A percentile compares a stretch with the other conserved stretches of the same genome.
These are phyloP conservation scores for Botrytis fabae DNA, from an alignment of 2,329 filamentous ascomycete species.

Conservation along the genomic window DNA sequence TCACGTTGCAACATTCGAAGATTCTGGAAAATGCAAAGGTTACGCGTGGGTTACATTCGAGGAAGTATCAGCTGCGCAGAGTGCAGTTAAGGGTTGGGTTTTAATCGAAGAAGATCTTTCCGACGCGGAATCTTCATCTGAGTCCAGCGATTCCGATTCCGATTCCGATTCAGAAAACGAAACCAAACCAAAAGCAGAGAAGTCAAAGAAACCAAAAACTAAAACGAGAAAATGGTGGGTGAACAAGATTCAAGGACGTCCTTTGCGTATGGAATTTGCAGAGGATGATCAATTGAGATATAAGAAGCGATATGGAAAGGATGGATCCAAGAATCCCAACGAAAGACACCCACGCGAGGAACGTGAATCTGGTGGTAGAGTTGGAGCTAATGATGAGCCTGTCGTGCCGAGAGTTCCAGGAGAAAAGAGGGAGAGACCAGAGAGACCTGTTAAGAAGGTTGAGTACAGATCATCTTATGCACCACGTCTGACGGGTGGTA, in stretches of 20 bases:
- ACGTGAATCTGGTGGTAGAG: slow-evolving; percentile 23
- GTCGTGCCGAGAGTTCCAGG: slow-evolving; percentile 31
- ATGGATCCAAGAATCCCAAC: slow-evolving; percentile 47
- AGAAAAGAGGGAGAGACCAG: slow-evolving; percentile 28
- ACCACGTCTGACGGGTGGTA: slow-evolving; percentile 72
- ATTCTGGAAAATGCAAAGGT: slow-evolving; percentile 96
- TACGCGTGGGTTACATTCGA: slow-evolving; percentile 94
- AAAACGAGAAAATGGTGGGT: slow-evolving; percentile 77
- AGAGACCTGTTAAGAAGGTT: slow-evolving; percentile 43
- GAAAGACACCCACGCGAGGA: slow-evolving; percentile 19
- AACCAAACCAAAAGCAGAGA: slow-evolving; percentile 39
- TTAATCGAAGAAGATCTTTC: slow-evolving; percentile 59
- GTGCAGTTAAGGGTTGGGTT: slow-evolving; percentile 79
- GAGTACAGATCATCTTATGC: slow-evolving; percentile 50
- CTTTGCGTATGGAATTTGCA: slow-evolving; percentile 86
- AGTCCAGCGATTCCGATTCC: slow-evolving; percentile 34
- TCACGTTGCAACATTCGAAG: slow-evolving; percentile 93
- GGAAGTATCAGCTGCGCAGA: slow-evolving; percentile 70
- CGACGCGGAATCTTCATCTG: slow-evolving; percentile 35
- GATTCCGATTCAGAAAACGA: slow-evolving; percentile 45
- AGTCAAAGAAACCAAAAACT: slow-evolving; percentile 57
- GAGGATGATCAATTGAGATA: slow-evolving; percentile 88
- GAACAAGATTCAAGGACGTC: slow-evolving; percentile 76
- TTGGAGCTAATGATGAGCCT: slow-evolving; percentile 32
- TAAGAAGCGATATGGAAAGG: slow-evolving; percentile 89